Evolutionary conservation across 2,329 filamentous ascomycete genomes (phyloP).

Genomic region (Macrophomina pseudophaseolina): DNA sequence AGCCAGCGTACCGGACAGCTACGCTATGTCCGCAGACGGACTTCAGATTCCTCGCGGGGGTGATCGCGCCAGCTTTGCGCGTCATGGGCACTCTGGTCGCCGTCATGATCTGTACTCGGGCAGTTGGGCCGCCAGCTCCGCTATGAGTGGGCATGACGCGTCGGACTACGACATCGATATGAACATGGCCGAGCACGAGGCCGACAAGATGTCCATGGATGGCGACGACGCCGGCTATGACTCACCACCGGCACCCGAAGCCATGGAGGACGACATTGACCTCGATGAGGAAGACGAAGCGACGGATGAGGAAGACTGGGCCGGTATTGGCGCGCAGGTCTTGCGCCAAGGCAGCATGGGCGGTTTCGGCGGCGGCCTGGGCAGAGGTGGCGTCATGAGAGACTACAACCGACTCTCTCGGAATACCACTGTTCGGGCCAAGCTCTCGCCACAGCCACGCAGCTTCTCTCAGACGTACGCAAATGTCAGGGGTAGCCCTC

Average conservation of each 20-base stretch:
- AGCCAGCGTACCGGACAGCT: slow-evolving; percentile 55
- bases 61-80: slow-evolving; percentile 26
- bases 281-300: slow-evolving; percentile 60
- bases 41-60: slow-evolving; percentile 52
- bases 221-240: slow-evolving; percentile 63
- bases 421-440: slow-evolving; percentile 3
- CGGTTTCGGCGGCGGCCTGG: slow-evolving; percentile 33
- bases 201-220: slow-evolving; percentile 92
- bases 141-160: slow-evolving; percentile 71
- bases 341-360: slow-evolving; percentile 67
- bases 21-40: slow-evolving; percentile 48
- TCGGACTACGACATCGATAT: slow-evolving; percentile 60
- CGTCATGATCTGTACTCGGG: slow-evolving; percentile 51
- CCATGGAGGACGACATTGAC: slow-evolving; percentile 73
- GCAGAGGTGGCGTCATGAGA: slow-evolving; percentile 18
- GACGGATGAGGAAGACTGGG: slow-evolving; percentile 97
- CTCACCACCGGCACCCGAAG: slow-evolving; percentile 63
- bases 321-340: slow-evolving; percentile 82
- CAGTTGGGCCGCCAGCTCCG: slow-evolving; percentile 72
- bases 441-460: slow-evolving; percentile 4
- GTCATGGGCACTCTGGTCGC: slow-evolving; percentile 5
- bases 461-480: background rate
- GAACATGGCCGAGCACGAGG: slow-evolving; percentile 80
- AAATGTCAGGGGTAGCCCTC: background rate
- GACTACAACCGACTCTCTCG: slow-evolving; percentile 23